These are phyloP conservation scores for Penicillium sp. DNA, from an alignment of 2,329 filamentous ascomycete species.

Conservation along the genomic window DNA sequence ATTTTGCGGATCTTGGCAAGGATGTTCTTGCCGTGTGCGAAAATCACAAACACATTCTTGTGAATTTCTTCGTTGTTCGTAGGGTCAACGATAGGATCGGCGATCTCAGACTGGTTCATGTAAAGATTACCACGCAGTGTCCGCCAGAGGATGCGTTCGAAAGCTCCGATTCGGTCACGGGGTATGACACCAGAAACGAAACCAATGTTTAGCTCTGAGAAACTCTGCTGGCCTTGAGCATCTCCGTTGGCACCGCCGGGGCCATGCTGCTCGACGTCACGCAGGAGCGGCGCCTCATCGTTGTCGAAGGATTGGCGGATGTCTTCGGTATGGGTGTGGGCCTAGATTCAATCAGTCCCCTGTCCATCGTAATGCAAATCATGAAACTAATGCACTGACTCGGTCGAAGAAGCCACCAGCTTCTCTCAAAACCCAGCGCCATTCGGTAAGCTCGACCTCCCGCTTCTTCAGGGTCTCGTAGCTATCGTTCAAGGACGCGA, in stretches of 20 bases:
- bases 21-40: slow-evolving; percentile 97
- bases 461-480: slow-evolving; percentile 98
- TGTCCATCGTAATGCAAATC: not conserved
- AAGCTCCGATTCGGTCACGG: slow-evolving; percentile 88
- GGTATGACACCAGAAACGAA: slow-evolving; percentile 97
- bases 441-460: slow-evolving; percentile 95
- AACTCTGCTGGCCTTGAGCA: slow-evolving; percentile 74
- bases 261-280: slow-evolving; percentile 85
- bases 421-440: slow-evolving; percentile 96
- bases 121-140: slow-evolving; percentile 97
- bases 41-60: slow-evolving; percentile 99
- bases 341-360: slow-evolving; percentile 46
- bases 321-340: slow-evolving; percentile 94
- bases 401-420: slow-evolving; percentile 97
- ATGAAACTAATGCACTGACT: slow-evolving; percentile 35
- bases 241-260: slow-evolving; percentile 63
- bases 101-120: slow-evolving; percentile 99
- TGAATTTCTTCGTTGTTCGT: slow-evolving; percentile 87
- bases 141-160: slow-evolving; percentile 96
- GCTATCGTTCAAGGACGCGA: slow-evolving; percentile 92
- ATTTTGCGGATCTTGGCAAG: slow-evolving; percentile 99
- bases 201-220: slow-evolving; percentile 98
- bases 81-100: slow-evolving; percentile 88
- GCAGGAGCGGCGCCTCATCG: slow-evolving; percentile 90
- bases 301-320: slow-evolving; percentile 85